Percentiles rank a stretch among this genome's conserved stretches.
phyloP scores from a whole-genome alignment of 192 early-diverging fungal species.

The Linnemannia schmuckeri region DNA sequence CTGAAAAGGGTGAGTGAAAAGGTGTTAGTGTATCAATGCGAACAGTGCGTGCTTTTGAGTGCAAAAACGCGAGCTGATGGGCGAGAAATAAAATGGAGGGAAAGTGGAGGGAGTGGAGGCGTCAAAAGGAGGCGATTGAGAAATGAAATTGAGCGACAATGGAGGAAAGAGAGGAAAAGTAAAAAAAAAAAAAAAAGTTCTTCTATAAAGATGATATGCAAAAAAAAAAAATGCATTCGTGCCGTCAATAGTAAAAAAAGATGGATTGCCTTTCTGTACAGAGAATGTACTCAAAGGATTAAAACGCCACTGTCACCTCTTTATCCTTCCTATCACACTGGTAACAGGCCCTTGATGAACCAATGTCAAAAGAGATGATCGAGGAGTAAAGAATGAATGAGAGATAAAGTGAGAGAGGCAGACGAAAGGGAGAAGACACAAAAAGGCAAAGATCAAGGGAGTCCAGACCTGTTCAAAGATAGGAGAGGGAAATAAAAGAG shows the following conservation, averaged over 20 bases:
- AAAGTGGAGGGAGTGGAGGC: not conserved
- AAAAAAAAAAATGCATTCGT: not conserved
- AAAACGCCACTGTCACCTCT: not conserved
- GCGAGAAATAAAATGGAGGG: not conserved
- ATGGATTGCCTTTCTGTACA: not conserved
- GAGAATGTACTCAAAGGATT: not conserved
- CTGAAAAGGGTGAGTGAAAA: not conserved
- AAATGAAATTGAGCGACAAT: not conserved
- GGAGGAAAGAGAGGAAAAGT: not conserved
- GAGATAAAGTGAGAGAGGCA: not conserved
- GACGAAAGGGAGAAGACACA: not conserved
- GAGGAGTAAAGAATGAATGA: not conserved
- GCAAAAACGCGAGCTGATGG: not conserved
- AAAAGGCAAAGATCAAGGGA: not conserved
- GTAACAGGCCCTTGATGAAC: not conserved
- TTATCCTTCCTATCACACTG: not conserved
- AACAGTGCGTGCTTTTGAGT: not conserved
- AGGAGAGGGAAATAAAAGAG: not conserved
- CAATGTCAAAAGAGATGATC: not conserved
- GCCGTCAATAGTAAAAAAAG: not conserved
- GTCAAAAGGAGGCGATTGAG: not conserved
- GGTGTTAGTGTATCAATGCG: not conserved
- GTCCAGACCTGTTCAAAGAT: not conserved
- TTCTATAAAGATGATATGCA: not conserved
- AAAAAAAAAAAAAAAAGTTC: not conserved